Evolutionary conservation across 768 basidiomycete species (phyloP).

Genomic region (Coprinellus micaceus): DNA sequence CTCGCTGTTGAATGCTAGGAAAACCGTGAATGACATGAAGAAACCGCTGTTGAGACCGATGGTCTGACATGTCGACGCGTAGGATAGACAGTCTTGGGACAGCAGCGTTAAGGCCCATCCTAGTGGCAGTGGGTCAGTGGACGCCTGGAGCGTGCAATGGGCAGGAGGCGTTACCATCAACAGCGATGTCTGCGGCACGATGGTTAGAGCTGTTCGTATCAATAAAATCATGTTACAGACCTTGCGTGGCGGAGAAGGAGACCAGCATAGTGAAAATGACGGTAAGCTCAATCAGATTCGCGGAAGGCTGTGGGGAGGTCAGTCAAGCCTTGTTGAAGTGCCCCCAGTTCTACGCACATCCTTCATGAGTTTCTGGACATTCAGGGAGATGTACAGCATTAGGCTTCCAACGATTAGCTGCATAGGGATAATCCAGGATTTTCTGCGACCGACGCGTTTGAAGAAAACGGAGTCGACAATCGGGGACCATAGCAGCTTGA

Average conservation of each 20-base stretch:
- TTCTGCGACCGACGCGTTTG: constrained; percentile 82
- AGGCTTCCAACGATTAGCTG: constrained; percentile 83
- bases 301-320: constrained; percentile 57
- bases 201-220: constrained; percentile 9
- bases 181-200: constrained; percentile 76
- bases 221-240: constrained; percentile 34
- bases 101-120: constrained; percentile 82
- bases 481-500: constrained; percentile 96
- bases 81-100: constrained; percentile 90
- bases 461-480: constrained; percentile 91
- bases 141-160: background rate
- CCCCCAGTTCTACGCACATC: constrained; percentile 45
- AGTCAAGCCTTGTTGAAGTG: constrained; percentile 10
- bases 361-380: constrained; percentile 73
- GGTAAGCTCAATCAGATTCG: constrained; percentile 76
- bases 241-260: constrained; percentile 95
- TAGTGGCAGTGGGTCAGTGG: constrained; percentile 19
- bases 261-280: constrained; percentile 85
- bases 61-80: constrained; percentile 97
- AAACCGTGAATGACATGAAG: constrained; percentile 95
- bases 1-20: constrained; percentile 93
- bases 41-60: constrained; percentile 95
- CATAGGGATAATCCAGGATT: constrained; percentile 99
- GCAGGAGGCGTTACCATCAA: constrained; percentile 67
- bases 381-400: constrained; percentile 74